A percentile compares a stretch with the other conserved stretches of the same genome.
phyloP scores from a whole-genome alignment of 176 grass and related monocot genomes.

The Puya raimondii region DNA sequence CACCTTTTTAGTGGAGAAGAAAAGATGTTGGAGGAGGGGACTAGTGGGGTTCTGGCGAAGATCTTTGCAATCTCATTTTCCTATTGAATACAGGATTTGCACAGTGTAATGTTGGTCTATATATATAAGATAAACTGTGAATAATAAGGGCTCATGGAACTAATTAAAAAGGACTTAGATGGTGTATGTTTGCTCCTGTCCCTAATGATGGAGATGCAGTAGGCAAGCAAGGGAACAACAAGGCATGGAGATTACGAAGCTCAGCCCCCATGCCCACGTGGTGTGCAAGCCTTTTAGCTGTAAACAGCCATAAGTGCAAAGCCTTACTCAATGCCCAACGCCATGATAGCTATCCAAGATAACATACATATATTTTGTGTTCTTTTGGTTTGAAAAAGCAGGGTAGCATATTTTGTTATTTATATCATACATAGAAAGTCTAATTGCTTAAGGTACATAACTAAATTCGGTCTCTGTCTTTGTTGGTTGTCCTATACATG shows the following conservation, averaged over 20 bases:
- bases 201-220: neutral
- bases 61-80: neutral
- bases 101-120: neutral
- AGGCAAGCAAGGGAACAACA: neutral
- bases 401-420: too few species aligned
- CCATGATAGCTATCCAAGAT: neutral
- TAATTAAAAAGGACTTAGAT: neutral
- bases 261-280: neutral
- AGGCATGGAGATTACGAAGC: neutral
- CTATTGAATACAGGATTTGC: neutral
- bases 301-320: neutral
- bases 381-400: too few species aligned
- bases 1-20: neutral
- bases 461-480: too few species aligned
- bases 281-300: neutral
- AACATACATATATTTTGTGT: too few species aligned
- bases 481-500: too few species aligned
- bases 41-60: neutral
- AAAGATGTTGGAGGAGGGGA: neutral
- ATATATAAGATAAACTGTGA: too few species aligned
- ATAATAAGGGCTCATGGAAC: too few species aligned
- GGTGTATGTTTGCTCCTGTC: neutral
- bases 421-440: too few species aligned
- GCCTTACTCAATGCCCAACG: neutral
- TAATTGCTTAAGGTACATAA: too few species aligned